These are phyloP conservation scores for Brassica balearica DNA, from an alignment of 441 rosid species.

Conservation along the genomic window DNA sequence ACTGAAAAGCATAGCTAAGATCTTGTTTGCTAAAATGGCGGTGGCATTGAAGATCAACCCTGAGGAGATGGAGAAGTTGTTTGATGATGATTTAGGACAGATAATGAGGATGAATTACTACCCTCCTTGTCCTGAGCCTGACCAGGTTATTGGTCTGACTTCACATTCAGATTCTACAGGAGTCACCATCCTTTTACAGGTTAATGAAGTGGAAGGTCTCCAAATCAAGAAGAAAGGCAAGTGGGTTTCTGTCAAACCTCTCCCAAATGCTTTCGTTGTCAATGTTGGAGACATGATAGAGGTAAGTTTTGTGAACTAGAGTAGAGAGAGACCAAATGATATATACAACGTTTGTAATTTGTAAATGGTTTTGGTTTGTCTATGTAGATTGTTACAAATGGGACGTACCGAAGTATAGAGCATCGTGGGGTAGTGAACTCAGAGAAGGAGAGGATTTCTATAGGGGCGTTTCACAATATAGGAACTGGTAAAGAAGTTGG, in stretches of 20 bases:
- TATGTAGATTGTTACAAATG: slow-evolving; percentile 1
- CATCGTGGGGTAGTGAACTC: slow-evolving; percentile 12
- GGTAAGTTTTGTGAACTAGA: background rate
- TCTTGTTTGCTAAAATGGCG: slow-evolving; percentile 8
- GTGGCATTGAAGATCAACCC: slow-evolving; percentile 3
- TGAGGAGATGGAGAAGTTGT: slow-evolving; percentile 14
- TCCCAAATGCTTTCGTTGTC: slow-evolving; percentile 12
- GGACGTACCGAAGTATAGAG: slow-evolving; percentile 12
- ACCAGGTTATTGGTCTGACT: slow-evolving; percentile 11
- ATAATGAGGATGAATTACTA: slow-evolving; percentile 16
- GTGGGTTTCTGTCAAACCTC: slow-evolving; percentile 14
- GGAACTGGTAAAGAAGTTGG: slow-evolving; percentile 17
- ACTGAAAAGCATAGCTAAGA: slow-evolving; percentile 1
- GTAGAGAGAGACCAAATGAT: background rate
- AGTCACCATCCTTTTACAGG: slow-evolving; percentile 16
- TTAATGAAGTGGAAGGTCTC: slow-evolving; percentile 4
- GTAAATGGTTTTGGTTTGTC: slow-evolving; percentile 6
- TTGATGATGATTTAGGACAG: slow-evolving; percentile 5
- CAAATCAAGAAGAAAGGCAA: background rate
- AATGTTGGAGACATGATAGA: slow-evolving; percentile 23
- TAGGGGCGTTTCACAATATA: slow-evolving; percentile 11
- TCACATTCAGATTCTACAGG: slow-evolving; percentile 11
- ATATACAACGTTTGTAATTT: background rate
- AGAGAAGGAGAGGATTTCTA: slow-evolving; percentile 6
- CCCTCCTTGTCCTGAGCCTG: slow-evolving; percentile 11